Evolutionary conservation across 805 yeast species (phyloP), one percentile per base, ranked within the genome.

Genomic region (Lipomyces orientalis): DNA sequence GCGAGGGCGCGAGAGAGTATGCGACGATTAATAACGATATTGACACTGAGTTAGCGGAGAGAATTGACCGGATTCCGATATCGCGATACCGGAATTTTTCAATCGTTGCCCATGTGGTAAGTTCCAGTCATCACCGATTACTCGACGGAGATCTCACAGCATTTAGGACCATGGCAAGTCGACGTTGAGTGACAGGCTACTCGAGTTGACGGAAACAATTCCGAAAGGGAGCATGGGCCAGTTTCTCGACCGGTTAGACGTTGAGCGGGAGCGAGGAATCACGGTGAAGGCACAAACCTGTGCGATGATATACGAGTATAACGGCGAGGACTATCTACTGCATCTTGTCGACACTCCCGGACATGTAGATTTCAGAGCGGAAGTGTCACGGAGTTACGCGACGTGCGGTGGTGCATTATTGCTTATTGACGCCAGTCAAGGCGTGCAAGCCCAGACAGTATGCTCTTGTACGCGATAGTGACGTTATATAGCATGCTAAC

Each of bases 281-380:
- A 94, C 99, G 0, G 95, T 94, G 64, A 94, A 94, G 78, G 98
- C 98, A 0, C 98, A 95, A 76, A 95, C 98, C 0, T 94, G 97
- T 74, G 85, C 97, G 0, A 95, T 94, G 98, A 83, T 95, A 67
- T 93, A 93, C 77, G 83, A 83, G 46, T 82, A 87, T 71, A 81
- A 86, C 8, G 86, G 87, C 1, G 81, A 86, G 73, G 97, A 94
- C 73, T 95, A 91, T 76, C 78, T 95, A 64, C 80, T 94, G 58
- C 97, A 94, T 81, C 81, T 94, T 57, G 97, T 95, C 57, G 99
- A 94, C 78, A 94, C 98, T 0, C 99, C 99, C 0, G 99, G 99
- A 0, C 99, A 94, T 77, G 98, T 95, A 39, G 99, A 94, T 78
- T 94, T 94, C 78, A 82, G 97, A 63, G 89, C 95, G 8, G 99